Base-by-base conservation (phyloP, 352 stramenopile species). In the Phytophthora agathidicida region DNA sequence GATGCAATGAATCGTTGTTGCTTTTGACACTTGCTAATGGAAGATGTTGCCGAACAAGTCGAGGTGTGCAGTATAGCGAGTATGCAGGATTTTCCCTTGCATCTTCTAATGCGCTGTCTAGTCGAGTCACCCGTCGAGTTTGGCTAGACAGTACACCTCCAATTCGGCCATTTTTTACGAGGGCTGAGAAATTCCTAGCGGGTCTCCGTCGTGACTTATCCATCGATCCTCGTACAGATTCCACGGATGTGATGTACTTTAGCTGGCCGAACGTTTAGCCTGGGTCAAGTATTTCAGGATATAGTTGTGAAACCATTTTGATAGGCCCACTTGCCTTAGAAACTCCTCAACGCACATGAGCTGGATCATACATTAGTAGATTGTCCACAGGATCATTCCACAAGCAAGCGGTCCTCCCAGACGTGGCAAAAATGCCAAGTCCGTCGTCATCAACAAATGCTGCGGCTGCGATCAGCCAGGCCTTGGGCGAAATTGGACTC, bases 381-480 rank as follows among this genome's bases (percentile, higher is more conserved):
- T 60, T 20, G 32, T 13, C 13, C 24, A 17, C 5, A 4, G 37
- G 24, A 43, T 54, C 24, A 27, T 35, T 53, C 16, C 26, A 30
- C 32, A 17, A 51, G 17, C 4, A n/a, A n/a, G 27, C 23, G 31
- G 42, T 45, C 22, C 24, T 42, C 20, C 5, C 31, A 17, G 16
- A 13, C 30, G 19, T 14, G 10, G 22, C 31, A 37, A 24, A n/a
- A 42, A 71, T 71, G 62, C 36, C 22, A 20, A 42, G 17, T 35
- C 24, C 52, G 14, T 39, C 36, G 11, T 66, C 55, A 38, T 48
- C 48, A 39, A 67, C 55, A 13, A 66, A 63, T 33, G 66, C 64
- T 37, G 74, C 62, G 11, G 60, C 44, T 38, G 77, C 77, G 11
- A 73, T 85, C 2, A 69, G 64, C 17, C 74, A 88, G 16, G 73